Base-by-base conservation (phyloP, 2,329 filamentous ascomycete genomes). In the Clonostachys rhizophaga region DNA sequence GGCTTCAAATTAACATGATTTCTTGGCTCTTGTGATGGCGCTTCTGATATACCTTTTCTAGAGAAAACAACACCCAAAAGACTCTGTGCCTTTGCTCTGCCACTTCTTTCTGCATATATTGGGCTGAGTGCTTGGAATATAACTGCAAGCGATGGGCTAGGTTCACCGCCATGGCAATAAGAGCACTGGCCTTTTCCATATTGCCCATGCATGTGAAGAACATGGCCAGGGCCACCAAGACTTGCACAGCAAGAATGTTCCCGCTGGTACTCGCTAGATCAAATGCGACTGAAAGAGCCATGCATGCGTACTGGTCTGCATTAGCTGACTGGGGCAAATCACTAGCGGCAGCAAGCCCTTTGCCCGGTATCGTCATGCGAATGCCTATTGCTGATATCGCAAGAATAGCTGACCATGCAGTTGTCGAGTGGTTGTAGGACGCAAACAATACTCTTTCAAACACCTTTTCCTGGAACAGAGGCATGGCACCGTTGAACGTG, bases 31-130 rank as follows among this genome's bases (percentile, higher is more conserved):
- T 10, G 24, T 30, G 9, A 30, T 18, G n/a, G 9, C 2, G 7
- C 11, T 3, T 3, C 24, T 30, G 24, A 13, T 45, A 41, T 46
- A 68, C 67, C 56, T 70, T 71, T 45, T 72, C 69, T 6, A 71
- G 52, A 4, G 53, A 54, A 35, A 71, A 72, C 3, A 65, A 63
- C 8, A 70, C 60, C 69, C 68, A 72, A 40, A 72, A 72, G 3
- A 71, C 56, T 0, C 67, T 56, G 5, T 57, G 56, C 24, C 68
- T 54, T 30, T 70, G 65, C 17, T 60, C 56, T 2, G 57, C 58
- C 5, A 67, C 60, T 0, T 62, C 60, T 0, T 58, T 52, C 1
- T 63, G 44, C 12, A 62, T 62, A 0, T 49, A 46, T 11, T 54
- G 48, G 1, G 54, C 47, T 0, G 58, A 49, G 2, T 58, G 49